Base-by-base conservation (phyloP, 169 alveolate species). In the Theileria orientalis region DNA sequence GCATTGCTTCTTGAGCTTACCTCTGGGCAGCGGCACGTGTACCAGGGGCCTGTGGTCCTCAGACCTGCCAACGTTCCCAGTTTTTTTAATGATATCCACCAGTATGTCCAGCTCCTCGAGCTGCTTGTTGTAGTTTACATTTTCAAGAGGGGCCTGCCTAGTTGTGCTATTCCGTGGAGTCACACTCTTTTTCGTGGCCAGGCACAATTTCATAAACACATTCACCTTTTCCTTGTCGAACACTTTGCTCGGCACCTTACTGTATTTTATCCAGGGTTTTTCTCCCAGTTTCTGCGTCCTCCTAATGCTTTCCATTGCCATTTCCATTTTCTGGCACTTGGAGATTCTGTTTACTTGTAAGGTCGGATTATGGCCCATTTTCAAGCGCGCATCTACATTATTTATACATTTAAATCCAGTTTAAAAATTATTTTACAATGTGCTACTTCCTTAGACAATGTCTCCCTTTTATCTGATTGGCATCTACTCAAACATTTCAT, bases 11-110 rank as follows among this genome's bases (percentile, higher is more conserved):
- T 29, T 30, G 21, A 56, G 11, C 46, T 56, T 56, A 56, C 66
- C 66, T 56, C 66, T 56, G 37, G 66, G 66, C 2, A 56, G 66
- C 2, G 66, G 66, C 2, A 56, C 66, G 37, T 56, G 66, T 6
- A 56, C 44, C 66, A 56, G 14, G 66, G 66, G 66, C 37, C 5
- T 56, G 32, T 37, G 5, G 66, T 16, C 19, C 16, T 37, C 33
- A 3, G 19, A n/a, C 37, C 21, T 23, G 16, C 21, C 44, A 30
- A 25, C 32, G 21, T 25, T 56, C 7, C 66, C 66, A 2, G 66
- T 23, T 13, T 37, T 56, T 30, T 56, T 56, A 27, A 56, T 56
- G 37, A 56, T 56, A 56, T 56, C 66, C 11, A 56, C 21, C 66
- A 56, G 32, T 23, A 40, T 27, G 0, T 56, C 66, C 16, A 56